Base-by-base conservation (phyloP, 2,329 filamentous ascomycete species). In the Aspergillus sp. region DNA sequence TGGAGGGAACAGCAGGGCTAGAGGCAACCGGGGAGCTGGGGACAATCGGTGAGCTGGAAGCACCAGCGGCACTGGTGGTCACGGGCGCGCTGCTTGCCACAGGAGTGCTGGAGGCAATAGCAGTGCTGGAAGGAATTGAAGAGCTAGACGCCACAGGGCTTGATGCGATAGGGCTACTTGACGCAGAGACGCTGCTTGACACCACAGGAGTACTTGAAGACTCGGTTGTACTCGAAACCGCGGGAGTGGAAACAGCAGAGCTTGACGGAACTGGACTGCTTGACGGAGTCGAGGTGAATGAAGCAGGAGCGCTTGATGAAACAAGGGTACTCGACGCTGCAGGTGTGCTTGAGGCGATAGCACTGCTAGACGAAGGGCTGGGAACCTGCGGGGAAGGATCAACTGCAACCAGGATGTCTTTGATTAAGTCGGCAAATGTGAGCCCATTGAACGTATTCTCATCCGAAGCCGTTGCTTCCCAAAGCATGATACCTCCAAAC, bases 401-500 rank as follows among this genome's bases (percentile, higher is more conserved):
- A 54, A 59, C 67, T 9, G 57, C 57, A 17, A 60, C 52, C 13
- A 82, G 69, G 49, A 81, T 76, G 8, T 78, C 69, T 75, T 84
- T 84, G 62, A 83, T 81, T 72, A 80, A 79, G 55, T 77, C 73
- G 2, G 77, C 74, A 70, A 82, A 85, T 19, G 74, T 72, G 50
- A 75, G 66, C n/a, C 71, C 77, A 57, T 80, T 76, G 57, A 79
- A 75, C 13, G 71, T 58, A 67, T 85, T 85, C 55, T 74, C 73
- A 12, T 77, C 71, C n/a, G 79, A 79, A 10, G 76, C 76, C 1
- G 81, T 83, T 5, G 83, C 82, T 55, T 86, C 84, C 82, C 83
- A 87, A 5, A 87, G 70, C 84, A 87, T 87, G 43, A 86, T 76
- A 73, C 85, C 85, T 43, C 84, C 85, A 64, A 87, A 87, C 2